A percentile compares a stretch with the other conserved stretches of the same genome.
These are phyloP conservation scores for Solanum chilense DNA, from an alignment of 257 asterid genomes.

Conservation along the genomic window DNA sequence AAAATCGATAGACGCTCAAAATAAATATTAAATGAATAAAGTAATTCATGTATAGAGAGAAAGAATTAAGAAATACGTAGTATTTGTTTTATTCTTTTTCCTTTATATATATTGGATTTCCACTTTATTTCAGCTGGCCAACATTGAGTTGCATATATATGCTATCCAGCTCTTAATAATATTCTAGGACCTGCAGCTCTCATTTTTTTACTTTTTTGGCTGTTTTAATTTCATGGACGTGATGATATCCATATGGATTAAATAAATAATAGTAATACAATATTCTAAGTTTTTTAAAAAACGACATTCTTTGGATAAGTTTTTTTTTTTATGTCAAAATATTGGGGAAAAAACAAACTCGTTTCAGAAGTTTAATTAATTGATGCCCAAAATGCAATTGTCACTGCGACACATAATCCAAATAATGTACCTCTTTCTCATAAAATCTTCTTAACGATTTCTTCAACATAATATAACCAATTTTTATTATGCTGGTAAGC, in stretches of 20 bases:
- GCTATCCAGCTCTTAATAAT: background rate
- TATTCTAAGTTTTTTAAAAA: background rate
- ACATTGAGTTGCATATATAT: background rate
- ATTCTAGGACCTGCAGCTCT: background rate
- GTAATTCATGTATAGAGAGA: background rate
- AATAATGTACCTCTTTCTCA: background rate
- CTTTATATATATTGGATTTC: background rate
- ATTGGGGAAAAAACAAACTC: background rate
- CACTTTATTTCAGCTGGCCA: background rate
- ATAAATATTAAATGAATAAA: background rate
- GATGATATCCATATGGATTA: background rate
- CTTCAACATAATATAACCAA: background rate
- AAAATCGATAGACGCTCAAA: fast-evolving
- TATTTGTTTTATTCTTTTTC: background rate
- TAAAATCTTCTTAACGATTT: background rate
- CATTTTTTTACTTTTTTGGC: background rate
- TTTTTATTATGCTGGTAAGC: background rate
- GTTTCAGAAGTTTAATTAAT: background rate
- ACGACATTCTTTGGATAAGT: background rate
- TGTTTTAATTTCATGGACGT: background rate
- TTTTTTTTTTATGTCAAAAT: background rate
- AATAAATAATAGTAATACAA: background rate
- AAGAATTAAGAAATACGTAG: background rate
- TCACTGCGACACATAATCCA: too few relatives aligned
- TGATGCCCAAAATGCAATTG: background rate